A percentile compares a stretch with the other conserved stretches of the same genome.
Evolutionary conservation across 352 stramenopile genomes (phyloP).

Genomic region (Stramenopiles sp.): DNA sequence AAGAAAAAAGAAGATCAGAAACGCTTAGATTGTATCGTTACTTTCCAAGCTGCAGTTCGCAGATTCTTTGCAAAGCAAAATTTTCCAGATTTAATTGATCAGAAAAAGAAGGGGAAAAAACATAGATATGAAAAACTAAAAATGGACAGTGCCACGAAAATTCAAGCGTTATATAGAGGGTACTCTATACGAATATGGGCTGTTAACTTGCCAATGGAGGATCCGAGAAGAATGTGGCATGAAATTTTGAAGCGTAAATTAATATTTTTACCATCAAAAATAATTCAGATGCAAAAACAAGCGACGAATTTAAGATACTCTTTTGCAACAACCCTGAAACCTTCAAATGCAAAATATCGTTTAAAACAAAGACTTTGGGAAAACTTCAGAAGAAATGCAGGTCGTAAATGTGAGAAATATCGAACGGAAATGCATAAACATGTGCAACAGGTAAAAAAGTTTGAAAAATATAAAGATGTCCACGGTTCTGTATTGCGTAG

Average conservation of each 20-base stretch:
- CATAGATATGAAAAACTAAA: neutral
- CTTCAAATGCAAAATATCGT: neutral
- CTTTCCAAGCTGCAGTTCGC: neutral
- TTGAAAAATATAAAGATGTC: neutral
- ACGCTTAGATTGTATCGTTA: neutral
- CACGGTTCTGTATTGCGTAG: neutral
- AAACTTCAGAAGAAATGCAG: neutral
- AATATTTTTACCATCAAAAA: neutral
- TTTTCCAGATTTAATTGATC: neutral
- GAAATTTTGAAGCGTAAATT: neutral
- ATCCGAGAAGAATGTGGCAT: neutral
- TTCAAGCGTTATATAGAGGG: neutral
- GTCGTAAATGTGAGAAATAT: neutral
- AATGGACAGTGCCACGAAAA: neutral
- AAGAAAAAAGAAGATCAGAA: neutral
- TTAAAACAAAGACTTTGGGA: neutral
- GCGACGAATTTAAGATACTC: neutral
- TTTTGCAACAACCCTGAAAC: neutral
- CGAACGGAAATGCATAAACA: neutral
- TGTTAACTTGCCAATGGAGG: neutral
- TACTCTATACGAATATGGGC: conserved; percentile 3
- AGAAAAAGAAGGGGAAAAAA: neutral
- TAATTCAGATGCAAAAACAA: neutral
- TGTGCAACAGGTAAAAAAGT: neutral
- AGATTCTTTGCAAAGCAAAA: neutral